These are phyloP conservation scores for Salisapilia sapeloensis DNA, from an alignment of 352 stramenopile species.

Conservation along the genomic window DNA sequence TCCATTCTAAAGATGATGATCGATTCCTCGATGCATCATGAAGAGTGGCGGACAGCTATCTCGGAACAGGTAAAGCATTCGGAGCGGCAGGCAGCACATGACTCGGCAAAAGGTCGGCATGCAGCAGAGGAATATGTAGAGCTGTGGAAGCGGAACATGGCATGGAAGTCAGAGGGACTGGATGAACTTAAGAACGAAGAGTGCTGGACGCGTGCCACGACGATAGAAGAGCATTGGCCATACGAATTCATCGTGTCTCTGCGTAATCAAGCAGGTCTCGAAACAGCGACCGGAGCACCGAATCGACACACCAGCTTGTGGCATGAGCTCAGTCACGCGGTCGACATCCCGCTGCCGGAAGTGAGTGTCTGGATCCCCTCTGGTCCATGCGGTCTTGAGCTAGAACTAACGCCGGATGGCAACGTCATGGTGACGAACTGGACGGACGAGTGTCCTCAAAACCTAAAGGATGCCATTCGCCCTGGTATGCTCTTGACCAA, in stretches of 20 bases:
- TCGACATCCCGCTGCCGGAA: constrained; percentile 66
- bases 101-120: constrained; percentile 17
- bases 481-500: constrained; percentile 57
- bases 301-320: constrained; percentile 29
- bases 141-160: constrained; percentile 45
- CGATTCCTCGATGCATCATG: constrained; percentile 49
- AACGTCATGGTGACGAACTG: constrained; percentile 9
- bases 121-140: constrained; percentile 52
- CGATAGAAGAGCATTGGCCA: constrained; percentile 53
- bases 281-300: constrained; percentile 14
- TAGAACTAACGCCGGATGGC: constrained; percentile 22
- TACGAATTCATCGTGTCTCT: constrained; percentile 62
- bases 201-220: constrained; percentile 22
- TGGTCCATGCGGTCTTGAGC: constrained; percentile 40
- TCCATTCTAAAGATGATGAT: constrained; percentile 60
- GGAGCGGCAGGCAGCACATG: constrained; percentile 24
- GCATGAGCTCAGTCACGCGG: constrained; percentile 48
- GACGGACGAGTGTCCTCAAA: constrained; percentile 15
- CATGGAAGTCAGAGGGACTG: constrained; percentile 40
- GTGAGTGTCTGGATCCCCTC: constrained; percentile 56
- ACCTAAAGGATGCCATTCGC: constrained; percentile 47
- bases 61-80: constrained; percentile 47
- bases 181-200: constrained; percentile 46
- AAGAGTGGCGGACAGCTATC: constrained; percentile 55
- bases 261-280: constrained; percentile 47